Base-by-base conservation (phyloP, 2,329 filamentous ascomycete genomes). In the Cercospora sp. region DNA sequence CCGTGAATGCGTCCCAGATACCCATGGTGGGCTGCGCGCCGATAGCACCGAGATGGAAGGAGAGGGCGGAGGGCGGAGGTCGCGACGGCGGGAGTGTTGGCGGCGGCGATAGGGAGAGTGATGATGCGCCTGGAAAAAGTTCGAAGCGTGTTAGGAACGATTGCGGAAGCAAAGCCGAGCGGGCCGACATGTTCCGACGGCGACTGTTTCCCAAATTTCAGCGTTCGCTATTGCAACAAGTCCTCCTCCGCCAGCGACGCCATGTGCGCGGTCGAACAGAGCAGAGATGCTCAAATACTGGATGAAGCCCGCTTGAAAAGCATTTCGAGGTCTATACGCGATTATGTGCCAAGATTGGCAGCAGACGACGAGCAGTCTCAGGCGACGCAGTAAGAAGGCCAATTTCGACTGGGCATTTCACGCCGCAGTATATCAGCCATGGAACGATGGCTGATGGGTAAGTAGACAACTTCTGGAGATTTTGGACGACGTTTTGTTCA, bases 1-100 rank as follows among this genome's bases (percentile, higher is more conserved):
- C 88, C 45, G 86, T 86, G 75, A 90, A 81, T 18, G 84, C 82
- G 77, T 89, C 88, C 88, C 86, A 88, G 75, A 87, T 82, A 66
- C 84, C 82, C 85, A 87, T 87, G 10, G 59, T 78, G 70, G 21
- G 57, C 57, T 61, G 51, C 28, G 61, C 43, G 63, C 28, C 28
- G 51, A 55, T 62, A 24, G 9, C 24, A 26, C 30, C 51, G 67
- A 26, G 77, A 71, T 66, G 67, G 51, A 51, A 49, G 57, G 67
- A 60, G 64, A 32, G 30, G 53, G 32, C 32, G 24, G 26, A 18
- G 18, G 32, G 26, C 40, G 63, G 55, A 32, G 21, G 24, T 61
- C 49, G 53, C 58, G 65, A 62, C 45, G 64, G 57, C 45, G 62
- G 63, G 21, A 51, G 55, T 12, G 55, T 3, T 37, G 55, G 55